Percentiles rank a stretch among this genome's conserved stretches.
These are phyloP conservation scores for Pythium aquatile DNA, from an alignment of 352 stramenopile genomes.

Conservation along the genomic window DNA sequence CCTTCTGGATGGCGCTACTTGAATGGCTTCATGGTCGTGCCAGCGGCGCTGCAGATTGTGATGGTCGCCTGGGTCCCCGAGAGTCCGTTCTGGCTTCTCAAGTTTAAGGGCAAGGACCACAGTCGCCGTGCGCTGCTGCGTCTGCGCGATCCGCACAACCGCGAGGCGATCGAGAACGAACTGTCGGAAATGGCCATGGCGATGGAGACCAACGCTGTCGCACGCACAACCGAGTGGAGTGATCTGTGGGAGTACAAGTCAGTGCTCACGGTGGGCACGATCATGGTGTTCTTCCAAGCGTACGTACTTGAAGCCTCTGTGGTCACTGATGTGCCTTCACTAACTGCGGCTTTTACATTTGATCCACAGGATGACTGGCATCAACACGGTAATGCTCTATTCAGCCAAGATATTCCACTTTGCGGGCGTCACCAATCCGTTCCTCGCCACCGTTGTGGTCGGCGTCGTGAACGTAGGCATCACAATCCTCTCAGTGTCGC, in stretches of 20 bases:
- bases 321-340: neutral
- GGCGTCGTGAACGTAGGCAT: slow-evolving; percentile 70
- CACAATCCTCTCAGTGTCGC: slow-evolving; percentile 71
- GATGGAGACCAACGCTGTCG: slow-evolving; percentile 55
- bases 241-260: slow-evolving; percentile 63
- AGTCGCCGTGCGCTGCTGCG: slow-evolving; percentile 37
- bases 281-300: slow-evolving; percentile 82
- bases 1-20: slow-evolving; percentile 83
- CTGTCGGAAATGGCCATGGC: slow-evolving; percentile 56
- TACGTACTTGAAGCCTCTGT: slow-evolving; percentile 23
- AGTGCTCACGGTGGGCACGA: slow-evolving; percentile 48
- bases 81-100: slow-evolving; percentile 90
- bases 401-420: slow-evolving; percentile 91
- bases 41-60: slow-evolving; percentile 58
- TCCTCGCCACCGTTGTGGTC: slow-evolving; percentile 78
- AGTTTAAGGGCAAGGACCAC: slow-evolving; percentile 48
- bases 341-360: neutral
- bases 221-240: slow-evolving; percentile 32
- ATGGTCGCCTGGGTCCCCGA: slow-evolving; percentile 69
- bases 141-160: slow-evolving; percentile 34
- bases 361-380: slow-evolving; percentile 74
- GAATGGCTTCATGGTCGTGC: slow-evolving; percentile 70
- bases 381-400: slow-evolving; percentile 92
- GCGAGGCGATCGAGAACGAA: slow-evolving; percentile 54
- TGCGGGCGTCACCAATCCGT: slow-evolving; percentile 82